Percentiles rank a stretch among this genome's conserved stretches.
Conservation (phyloP, 2,329 filamentous ascomycete genomes). For the Xylaria sp. region DNA sequence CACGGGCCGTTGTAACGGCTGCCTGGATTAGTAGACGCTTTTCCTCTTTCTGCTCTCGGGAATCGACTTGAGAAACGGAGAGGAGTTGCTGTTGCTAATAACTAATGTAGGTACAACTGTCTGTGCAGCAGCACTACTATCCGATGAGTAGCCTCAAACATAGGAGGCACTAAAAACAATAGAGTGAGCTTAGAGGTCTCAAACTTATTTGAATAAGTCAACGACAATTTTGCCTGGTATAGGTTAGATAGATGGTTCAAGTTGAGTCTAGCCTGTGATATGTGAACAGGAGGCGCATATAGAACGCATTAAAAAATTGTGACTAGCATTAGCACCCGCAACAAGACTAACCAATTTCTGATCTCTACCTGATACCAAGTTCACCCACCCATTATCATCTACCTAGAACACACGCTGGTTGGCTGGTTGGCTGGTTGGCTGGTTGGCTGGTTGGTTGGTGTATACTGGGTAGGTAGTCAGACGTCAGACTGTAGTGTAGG, state of each 20-base stretch:
- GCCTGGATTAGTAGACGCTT: slow-evolving; percentile 3
- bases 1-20: slow-evolving; percentile 16
- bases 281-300: not conserved
- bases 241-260: not conserved
- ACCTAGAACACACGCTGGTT: not conserved
- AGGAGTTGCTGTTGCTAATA: slow-evolving; percentile 2
- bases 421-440: not conserved
- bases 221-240: not conserved
- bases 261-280: slow-evolving; percentile 17
- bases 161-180: slow-evolving; percentile 12
- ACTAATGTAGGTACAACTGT: slow-evolving; percentile 15
- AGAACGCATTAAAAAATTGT: not conserved
- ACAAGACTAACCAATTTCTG: slow-evolving; percentile 8
- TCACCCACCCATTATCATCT: not conserved
- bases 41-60: slow-evolving; percentile 4
- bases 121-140: not conserved
- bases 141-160: slow-evolving; percentile 4
- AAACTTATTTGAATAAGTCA: slow-evolving; percentile 18
- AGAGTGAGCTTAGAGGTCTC: slow-evolving; percentile 7
- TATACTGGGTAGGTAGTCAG: not conserved
- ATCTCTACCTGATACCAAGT: not conserved
- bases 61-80: not conserved
- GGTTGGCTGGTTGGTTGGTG: not conserved
- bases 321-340: slow-evolving; percentile 28
- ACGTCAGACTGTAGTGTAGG: not conserved